A percentile compares a stretch with the other conserved stretches of the same genome.
These are phyloP conservation scores for Apiospora aurea DNA, from an alignment of 2,329 filamentous ascomycete species.

Conservation along the genomic window DNA sequence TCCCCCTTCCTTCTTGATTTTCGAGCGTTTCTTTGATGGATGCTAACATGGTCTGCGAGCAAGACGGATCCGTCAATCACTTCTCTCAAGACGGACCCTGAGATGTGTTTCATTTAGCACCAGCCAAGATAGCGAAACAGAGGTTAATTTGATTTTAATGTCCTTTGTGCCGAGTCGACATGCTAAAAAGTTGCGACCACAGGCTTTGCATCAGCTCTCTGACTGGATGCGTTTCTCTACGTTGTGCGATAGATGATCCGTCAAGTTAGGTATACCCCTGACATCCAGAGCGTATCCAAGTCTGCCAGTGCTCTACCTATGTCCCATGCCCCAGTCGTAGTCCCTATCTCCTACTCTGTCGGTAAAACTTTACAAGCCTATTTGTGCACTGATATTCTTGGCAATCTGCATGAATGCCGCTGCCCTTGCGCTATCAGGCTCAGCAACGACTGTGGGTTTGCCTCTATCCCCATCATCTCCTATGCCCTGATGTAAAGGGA, in stretches of 20 bases:
- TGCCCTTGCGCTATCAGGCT: conserved; percentile 78
- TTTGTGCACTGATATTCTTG: conserved; percentile 55
- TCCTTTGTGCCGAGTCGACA: conserved; percentile 26
- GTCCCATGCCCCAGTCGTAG: conserved; percentile 27
- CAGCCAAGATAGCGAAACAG: conserved; percentile 9
- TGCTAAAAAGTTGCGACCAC: conserved; percentile 31
- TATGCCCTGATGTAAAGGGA: conserved; percentile 86
- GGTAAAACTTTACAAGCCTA: conserved; percentile 45
- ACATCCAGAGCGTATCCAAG: background rate
- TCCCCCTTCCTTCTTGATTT: conserved; percentile 35
- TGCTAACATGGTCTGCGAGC: conserved; percentile 42
- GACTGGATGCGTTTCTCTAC: background rate
- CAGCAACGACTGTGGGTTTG: conserved; percentile 87
- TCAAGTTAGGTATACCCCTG: background rate
- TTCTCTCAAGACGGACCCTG: background rate
- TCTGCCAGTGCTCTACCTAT: background rate
- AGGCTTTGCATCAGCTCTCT: conserved; percentile 5
- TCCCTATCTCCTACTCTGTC: conserved; percentile 22
- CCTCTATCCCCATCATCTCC: conserved; percentile 88
- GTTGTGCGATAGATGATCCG: background rate
- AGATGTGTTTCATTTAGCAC: background rate
- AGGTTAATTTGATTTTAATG: conserved; percentile 19
- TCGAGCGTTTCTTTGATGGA: conserved; percentile 35
- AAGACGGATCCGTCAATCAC: conserved; percentile 32
- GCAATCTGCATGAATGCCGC: conserved; percentile 77